These are phyloP conservation scores for Kuraishia capsulata DNA, from an alignment of 805 yeast genomes.

Conservation along the genomic window DNA sequence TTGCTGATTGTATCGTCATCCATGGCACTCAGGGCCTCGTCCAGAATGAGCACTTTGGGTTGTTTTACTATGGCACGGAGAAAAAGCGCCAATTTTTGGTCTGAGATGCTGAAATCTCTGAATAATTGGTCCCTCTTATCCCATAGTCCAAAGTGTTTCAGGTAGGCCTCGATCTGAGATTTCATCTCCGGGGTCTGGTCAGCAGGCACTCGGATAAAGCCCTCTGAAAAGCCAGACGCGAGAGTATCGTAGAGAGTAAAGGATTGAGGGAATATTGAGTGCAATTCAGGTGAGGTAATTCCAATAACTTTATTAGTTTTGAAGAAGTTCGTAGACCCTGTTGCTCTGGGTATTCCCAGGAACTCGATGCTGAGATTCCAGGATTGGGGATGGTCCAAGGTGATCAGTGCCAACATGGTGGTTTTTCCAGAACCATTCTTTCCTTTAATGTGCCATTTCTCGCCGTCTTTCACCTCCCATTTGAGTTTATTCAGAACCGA, in stretches of 20 bases:
- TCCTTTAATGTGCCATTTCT: constrained; percentile 85
- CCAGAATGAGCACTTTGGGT: constrained; percentile 74
- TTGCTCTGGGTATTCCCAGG: constrained; percentile 57
- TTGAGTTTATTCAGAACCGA: constrained; percentile 49
- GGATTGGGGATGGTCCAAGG: constrained; percentile 95
- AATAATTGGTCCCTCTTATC: constrained; percentile 31
- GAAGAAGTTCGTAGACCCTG: constrained; percentile 71
- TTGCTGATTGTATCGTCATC: constrained; percentile 47
- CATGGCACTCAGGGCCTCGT: constrained; percentile 93
- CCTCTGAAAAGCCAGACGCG: constrained; percentile 68
- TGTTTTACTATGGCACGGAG: constrained; percentile 68
- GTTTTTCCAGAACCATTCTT: constrained; percentile 92
- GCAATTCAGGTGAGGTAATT: constrained; percentile 86
- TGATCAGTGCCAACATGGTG: constrained; percentile 71
- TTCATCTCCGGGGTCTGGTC: constrained; percentile 26
- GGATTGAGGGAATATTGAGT: constrained; percentile 65
- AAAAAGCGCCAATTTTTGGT: constrained; percentile 72
- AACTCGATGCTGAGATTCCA: constrained; percentile 68
- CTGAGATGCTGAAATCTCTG: constrained; percentile 48
- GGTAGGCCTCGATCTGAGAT: constrained; percentile 31
- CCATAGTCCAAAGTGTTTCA: constrained; percentile 35
- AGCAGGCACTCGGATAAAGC: constrained; percentile 47
- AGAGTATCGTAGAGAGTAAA: constrained; percentile 49
- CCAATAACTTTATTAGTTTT: constrained; percentile 77
- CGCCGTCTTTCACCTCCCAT: constrained; percentile 64